Evolutionary conservation across 805 yeast species (phyloP), one percentile per base, ranked within the genome.

Genomic region (Candida taoyuanica): DNA sequence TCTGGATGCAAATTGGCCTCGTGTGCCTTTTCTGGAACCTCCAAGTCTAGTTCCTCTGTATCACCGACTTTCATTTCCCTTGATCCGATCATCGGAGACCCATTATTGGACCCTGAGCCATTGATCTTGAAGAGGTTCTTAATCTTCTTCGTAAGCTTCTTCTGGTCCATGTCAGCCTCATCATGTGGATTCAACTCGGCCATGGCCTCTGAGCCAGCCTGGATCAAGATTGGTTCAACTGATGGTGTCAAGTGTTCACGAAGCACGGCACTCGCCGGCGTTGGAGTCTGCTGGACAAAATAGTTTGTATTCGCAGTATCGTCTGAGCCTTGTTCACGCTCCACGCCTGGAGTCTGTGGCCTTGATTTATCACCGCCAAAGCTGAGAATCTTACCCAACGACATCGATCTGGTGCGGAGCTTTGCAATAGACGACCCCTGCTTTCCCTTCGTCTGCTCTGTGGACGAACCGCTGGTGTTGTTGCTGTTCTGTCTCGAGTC

Each of bases 381-480:
- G 33, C 57, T 60, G 43, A 70, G 62, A 14, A 70, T 48, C 36
- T 64, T 60, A 3, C 67, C 62, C 15, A 69, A 50, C 1, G 73
- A 68, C 42, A 65, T 57, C 11, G 73, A 67, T 36, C 74, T 51
- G 4, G 68, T 56, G 42, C 72, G 49, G 13, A 65, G 49, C 28
- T 54, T 56, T 5, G 53, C 42, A n/a, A 41, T 34, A 8, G 40
- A n/a, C n/a, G n/a, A 31, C 6, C 37, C 29, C 8, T 27, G 17
- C 18, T 28, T 18, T 23, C 17, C 5, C 25, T 30, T 12, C 8
- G 17, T 29, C 13, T 34, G 35, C 17, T 39, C 33, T n/a, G 5
- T 9, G 5, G 29, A n/a, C 17, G 40, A 7, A 19, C 17, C 29
- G 6, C 15, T 25, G 28, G 12, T 13, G 28, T 24, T 13, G 28